Evolutionary conservation across 495 filamentous ascomycete genomes (phyloP), one percentile per base, ranked within the genome.

Genomic region (Aspergillus panamensis): DNA sequence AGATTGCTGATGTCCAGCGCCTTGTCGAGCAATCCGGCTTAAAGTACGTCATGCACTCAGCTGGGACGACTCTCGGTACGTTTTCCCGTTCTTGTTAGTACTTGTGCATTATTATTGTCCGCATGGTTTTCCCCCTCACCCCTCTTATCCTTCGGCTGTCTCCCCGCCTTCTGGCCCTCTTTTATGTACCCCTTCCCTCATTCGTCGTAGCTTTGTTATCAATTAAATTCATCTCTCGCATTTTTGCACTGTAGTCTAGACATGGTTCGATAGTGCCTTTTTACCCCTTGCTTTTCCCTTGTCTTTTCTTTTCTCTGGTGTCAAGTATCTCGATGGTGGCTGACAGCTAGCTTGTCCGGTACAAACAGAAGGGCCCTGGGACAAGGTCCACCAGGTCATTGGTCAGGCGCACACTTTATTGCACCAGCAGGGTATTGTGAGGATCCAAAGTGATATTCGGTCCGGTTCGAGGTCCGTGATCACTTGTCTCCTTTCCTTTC

Each of bases 361-460:
- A 53, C 43, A 48, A 52, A 64, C 63, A 94, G 93, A 97, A 72
- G 93, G 94, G 14, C 80, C 86, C 25, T 97, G 93, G 93, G 90
- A 95, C 60, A 81, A 87, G 42, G 92, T 96, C 32, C 91, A 94
- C 82, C 80, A 74, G 54, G 80, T 95, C 14, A 92, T 98, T 69
- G 94, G 94, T 6, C 91, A 96, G 72, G 91, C 90, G 14, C 94
- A 98, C 74, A 82, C 80, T 5, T 73, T 94, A 43, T 81, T 98
- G 30, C 94, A 97, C 67, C 75, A 86, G 62, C 85, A 84, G 50
- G 94, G 93, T 29, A 82, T 91, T 49, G 79, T 91, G 53, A 73
- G 94, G 21, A 87, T 97, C 30, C 94, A 98, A 75, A 88, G 84
- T 40, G 91, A 94, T 71, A 96, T 97, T 71, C 80, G 93, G 3